Base-by-base conservation (phyloP, 371 early-diverging fungal genomes). In the Mortierella sp. region DNA sequence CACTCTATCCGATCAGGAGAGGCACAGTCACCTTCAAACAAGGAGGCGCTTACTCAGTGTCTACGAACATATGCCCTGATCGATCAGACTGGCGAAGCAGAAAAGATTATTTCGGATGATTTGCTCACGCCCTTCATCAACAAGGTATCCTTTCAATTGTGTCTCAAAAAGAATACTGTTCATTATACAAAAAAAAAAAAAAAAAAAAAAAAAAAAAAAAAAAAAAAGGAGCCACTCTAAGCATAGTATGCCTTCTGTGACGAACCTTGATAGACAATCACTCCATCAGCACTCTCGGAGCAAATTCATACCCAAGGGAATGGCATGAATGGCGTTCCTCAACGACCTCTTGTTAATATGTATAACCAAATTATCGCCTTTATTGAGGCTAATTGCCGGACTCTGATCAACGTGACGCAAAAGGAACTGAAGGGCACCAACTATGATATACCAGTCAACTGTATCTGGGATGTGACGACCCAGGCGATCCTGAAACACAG, bases 21-120 rank as follows among this genome's bases (percentile, higher is more conserved):
- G 2, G 80, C 85, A n/a, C 62, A 80, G 18, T 72, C 83, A 21
- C 57, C 59, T 16, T 58, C 84, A 1, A 84, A 87, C n/a, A 85
- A 85, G 9, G 86, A 90, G 12, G 83, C 88, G 4, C 80, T 94
- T 12, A 81, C 84, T 9, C 92, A 94, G 73, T 92, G 88, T 56
- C 73, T 94, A 21, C 81, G 94, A 47, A 91, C 91, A 0, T 93
- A 92, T 74, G 88, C 91, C 18, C 70, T 93, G 55, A 91, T 95
- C 53, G 94, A 95, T 52, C 88, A 90, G 57, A 87, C 91, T 1
- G 70, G 73, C n/a, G 89, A 89, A 19, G 94, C 93, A 4, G 90
- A 90, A 47, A 76, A 74, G n/a, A 85, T 92, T 12, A 90, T 93
- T 48, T 67, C 86, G 0, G 86, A 88, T 19, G 83, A 91, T 37